Evolutionary conservation across 805 yeast genomes (phyloP), one percentile per base, ranked within the genome.

Genomic region (Starmerella bombicola): DNA sequence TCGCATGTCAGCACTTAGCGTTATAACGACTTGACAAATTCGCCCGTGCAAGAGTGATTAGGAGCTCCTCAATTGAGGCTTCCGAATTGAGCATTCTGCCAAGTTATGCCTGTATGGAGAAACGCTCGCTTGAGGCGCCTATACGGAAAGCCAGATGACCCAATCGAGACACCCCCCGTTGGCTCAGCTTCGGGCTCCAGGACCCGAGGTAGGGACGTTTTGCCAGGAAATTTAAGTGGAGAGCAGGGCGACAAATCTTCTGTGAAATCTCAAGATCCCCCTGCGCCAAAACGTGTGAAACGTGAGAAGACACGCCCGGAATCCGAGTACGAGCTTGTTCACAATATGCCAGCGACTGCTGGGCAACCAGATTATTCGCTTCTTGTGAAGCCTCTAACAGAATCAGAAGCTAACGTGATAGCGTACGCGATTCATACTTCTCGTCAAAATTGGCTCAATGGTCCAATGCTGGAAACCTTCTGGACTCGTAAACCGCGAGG

Each of bases 401-500:
- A 79, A 9, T 74, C 73, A 52, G 93, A 82, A 51, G 69, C 83
- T 35, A 46, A 47, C 17, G 84, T 82, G 0, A 44, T 58, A 20
- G 50, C 50, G 12, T 52, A 58, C 37, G 52, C 95, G 0, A 59
- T 86, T 40, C 69, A 80, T 53, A 71, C 73, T 29, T 86, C 96
- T 0, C 65, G 97, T 28, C 70, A 69, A 48, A 65, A 76, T 31
- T 72, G 82, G 81, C 57, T 78, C 46, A 54, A 76, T 59, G 67
- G 78, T 3, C 69, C 70, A 26, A 73, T 84, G 69, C 85, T 88
- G 53, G 74, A 73, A 44, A 66, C 79, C 35, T 83, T 76, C 52
- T 88, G 96, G 95, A 68, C 78, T 6, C 74, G 80, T 45, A 80
- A 78, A 39, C 70, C 75, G 43, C 59, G 76, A 40, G 70, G 76